Conservation (phyloP, 306 rosid species). For the Begonia fuchsioides region DNA sequence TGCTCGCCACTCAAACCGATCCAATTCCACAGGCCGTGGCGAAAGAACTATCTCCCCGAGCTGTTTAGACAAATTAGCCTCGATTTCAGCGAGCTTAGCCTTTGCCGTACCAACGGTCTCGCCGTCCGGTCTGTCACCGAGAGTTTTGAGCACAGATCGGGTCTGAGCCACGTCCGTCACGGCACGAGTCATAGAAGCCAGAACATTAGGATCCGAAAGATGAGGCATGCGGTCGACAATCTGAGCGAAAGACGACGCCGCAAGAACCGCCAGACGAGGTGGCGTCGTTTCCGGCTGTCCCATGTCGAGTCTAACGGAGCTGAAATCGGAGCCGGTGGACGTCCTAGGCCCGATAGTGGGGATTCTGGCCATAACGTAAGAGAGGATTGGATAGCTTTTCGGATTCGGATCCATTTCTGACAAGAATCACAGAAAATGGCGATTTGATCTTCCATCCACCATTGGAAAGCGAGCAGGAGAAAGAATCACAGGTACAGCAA, state of each 20-base stretch:
- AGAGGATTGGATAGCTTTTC: constrained; percentile 45
- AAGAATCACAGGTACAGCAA: too few relatives aligned
- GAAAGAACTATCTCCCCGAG: constrained; percentile 29
- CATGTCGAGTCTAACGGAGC: too few relatives aligned
- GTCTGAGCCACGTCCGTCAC: constrained; percentile 61
- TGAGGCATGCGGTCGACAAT: too few relatives aligned
- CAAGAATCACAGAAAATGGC: too few relatives aligned
- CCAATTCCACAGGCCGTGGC: too few relatives aligned
- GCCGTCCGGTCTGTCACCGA: constrained; percentile 70
- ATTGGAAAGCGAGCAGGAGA: too few relatives aligned
- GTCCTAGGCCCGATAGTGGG: background rate
- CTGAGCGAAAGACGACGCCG: too few relatives aligned
- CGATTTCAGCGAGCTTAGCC: constrained; percentile 32
- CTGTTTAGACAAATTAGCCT: constrained; percentile 10
- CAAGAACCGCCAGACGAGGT: too few relatives aligned
- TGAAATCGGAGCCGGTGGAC: constrained; percentile 10
- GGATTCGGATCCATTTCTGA: constrained; percentile 52
- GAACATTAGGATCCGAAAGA: constrained; percentile 6
- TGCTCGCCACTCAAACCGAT: constrained; percentile 16
- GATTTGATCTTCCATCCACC: too few relatives aligned
- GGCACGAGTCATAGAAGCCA: constrained; percentile 51
- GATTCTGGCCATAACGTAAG: constrained; percentile 26
- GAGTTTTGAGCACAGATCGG: constrained; percentile 40
- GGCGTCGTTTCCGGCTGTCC: too few relatives aligned
- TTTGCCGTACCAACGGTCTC: constrained; percentile 45